These are phyloP conservation scores for Amphicarpaea edgeworthii DNA, from an alignment of 306 rosid species.

Conservation along the genomic window DNA sequence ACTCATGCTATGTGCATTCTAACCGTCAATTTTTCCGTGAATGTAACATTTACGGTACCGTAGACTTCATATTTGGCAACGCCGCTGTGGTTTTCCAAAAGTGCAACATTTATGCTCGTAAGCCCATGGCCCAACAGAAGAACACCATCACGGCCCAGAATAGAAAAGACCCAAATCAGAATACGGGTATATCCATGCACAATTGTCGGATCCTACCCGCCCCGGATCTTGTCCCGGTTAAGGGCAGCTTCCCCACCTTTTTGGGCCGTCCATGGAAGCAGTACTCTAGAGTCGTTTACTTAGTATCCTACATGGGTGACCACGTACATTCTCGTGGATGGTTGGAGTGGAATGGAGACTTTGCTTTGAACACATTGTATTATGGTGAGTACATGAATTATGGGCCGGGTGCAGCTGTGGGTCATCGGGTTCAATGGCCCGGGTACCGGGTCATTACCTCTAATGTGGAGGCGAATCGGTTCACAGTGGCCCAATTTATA, in stretches of 20 bases:
- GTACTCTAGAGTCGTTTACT: slow-evolving; percentile 74
- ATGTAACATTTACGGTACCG: slow-evolving; percentile 74
- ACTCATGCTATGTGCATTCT: slow-evolving; percentile 84
- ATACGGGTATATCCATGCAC: slow-evolving; percentile 94
- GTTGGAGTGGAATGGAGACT: slow-evolving; percentile 77
- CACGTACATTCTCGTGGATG: slow-evolving; percentile 81
- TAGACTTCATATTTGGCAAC: slow-evolving; percentile 89
- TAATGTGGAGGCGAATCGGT: slow-evolving; percentile 65
- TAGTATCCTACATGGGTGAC: slow-evolving; percentile 70
- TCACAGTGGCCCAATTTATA: slow-evolving; percentile 77
- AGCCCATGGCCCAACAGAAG: slow-evolving; percentile 79
- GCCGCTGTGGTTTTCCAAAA: slow-evolving; percentile 89
- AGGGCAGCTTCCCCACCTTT: slow-evolving; percentile 63
- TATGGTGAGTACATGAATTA: slow-evolving; percentile 91
- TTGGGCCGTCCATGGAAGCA: slow-evolving; percentile 95
- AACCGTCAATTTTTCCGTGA: slow-evolving; percentile 89
- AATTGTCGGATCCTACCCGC: slow-evolving; percentile 69
- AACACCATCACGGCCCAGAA: slow-evolving; percentile 93
- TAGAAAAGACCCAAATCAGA: slow-evolving; percentile 91
- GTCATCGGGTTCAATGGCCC: slow-evolving; percentile 78
- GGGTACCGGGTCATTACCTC: slow-evolving; percentile 89
- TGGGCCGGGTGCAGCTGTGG: slow-evolving; percentile 84
- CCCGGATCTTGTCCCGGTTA: slow-evolving; percentile 60
- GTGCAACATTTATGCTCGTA: slow-evolving; percentile 76
- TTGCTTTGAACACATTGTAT: slow-evolving; percentile 75